Conservation (phyloP, 768 basidiomycete genomes). For the Saitozyma sp. region DNA sequence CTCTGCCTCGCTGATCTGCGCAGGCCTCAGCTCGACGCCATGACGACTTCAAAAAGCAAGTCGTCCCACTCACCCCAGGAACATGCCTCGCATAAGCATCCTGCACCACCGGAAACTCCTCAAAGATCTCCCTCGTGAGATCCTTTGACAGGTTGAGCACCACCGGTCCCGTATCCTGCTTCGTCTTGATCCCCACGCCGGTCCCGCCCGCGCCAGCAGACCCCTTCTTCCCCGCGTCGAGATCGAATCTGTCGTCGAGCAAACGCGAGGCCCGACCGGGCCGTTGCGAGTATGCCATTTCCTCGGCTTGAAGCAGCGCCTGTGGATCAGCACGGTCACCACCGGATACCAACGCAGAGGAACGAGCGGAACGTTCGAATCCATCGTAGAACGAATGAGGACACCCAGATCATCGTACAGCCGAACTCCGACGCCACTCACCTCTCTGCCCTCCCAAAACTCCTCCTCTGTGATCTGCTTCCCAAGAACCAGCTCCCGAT, state of each 20-base stretch:
- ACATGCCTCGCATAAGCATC: constrained; percentile 92
- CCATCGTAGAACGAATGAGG: no score
- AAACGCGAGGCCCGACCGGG: constrained; percentile 51
- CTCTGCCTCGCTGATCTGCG: constrained; percentile 79
- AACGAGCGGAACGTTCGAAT: no score
- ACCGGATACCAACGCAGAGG: not conserved
- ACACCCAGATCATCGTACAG: not conserved
- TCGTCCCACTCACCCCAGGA: constrained; percentile 60
- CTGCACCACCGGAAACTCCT: constrained; percentile 93
- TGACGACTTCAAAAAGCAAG: not conserved
- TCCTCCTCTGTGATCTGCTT: constrained; percentile 76
- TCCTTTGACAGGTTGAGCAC: constrained; percentile 53
- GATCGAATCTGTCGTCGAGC: constrained; percentile 57
- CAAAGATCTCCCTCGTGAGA: constrained; percentile 92
- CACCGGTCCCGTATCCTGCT: constrained; percentile 68
- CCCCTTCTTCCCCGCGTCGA: constrained; percentile 75
- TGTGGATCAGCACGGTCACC: not conserved
- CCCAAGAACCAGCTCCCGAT: constrained; percentile 78
- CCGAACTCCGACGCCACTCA: constrained; percentile 50
- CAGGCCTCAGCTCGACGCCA: not conserved
- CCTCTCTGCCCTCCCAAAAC: constrained; percentile 97
- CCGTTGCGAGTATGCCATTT: constrained; percentile 46
- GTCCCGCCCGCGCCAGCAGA: constrained; percentile 59
- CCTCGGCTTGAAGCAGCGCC: constrained; percentile 46
- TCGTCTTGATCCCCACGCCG: constrained; percentile 62